Evolutionary conservation across 2,329 filamentous ascomycete species (phyloP), one percentile per base, ranked within the genome.

Genomic region (Ilyonectria destructans): DNA sequence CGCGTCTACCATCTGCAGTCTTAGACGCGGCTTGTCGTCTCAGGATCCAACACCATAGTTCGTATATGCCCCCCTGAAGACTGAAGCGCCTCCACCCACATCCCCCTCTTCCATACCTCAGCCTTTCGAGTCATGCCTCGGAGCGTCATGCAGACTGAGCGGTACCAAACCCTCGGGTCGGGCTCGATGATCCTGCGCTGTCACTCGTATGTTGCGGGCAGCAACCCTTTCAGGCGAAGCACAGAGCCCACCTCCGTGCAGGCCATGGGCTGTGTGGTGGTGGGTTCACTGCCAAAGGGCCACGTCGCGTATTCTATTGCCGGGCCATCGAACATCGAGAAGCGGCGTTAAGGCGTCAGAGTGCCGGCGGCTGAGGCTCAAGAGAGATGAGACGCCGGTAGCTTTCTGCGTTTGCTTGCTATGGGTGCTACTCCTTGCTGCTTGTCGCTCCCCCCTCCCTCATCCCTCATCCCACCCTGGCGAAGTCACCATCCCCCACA

Each of bases 81-180:
- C 9, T 48, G 23, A 49, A 21, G 57, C 19, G 56, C 58, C 67
- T 69, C 65, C 62, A 73, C 69, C 65, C 69, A 15, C 58, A 26
- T 48, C 26, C 59, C 54, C 52, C 56, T 67, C 51, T 62, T 49
- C 68, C 62, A 49, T 65, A 55, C 61, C 48, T 59, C 58, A 35
- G 21, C 51, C 65, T 64, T 33, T 56, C 45, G 59, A 72, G 68
- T 67, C 70, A 66, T 59, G 69, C 71, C 56, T 69, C 61, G 49
- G 62, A 62, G 59, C 56, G 55, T 75, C 65, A 77, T 77, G 75
- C 75, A 78, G 63, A 73, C 62, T 71, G 72, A 66, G 76, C 76
- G 77, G 74, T 77, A 77, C 78, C 78, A 74, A 67, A 75, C 69
- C 71, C 61, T 74, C 72, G 78, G 78, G 73, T 72, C 74, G 72